Evolutionary conservation across 495 filamentous ascomycete genomes (phyloP).

Genomic region (Hyphodiscus hymeniophilus): DNA sequence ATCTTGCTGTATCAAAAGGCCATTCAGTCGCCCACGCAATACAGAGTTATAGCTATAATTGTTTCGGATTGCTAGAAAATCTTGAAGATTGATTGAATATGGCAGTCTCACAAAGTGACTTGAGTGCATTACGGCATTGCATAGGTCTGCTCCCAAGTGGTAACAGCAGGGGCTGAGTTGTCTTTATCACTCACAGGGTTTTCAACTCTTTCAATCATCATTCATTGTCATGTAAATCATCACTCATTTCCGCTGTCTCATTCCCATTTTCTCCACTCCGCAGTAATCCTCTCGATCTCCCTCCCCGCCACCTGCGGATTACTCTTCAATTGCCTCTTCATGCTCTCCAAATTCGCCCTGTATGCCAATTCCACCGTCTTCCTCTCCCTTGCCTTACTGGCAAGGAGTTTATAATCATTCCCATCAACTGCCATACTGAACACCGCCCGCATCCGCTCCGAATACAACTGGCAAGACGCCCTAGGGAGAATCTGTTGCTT

Average conservation of each 20-base stretch:
- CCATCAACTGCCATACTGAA: conserved; percentile 45
- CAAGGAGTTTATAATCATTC: conserved; percentile 42
- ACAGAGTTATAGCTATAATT: too few species aligned
- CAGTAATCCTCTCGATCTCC: conserved; percentile 9
- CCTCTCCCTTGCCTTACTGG: conserved; percentile 21
- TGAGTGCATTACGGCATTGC: too few species aligned
- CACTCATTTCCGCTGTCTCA: conserved; percentile 5
- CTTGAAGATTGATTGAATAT: too few species aligned
- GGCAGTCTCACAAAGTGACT: too few species aligned
- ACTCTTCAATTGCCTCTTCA: conserved; percentile 6
- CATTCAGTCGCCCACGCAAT: too few species aligned
- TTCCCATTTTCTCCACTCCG: conserved; percentile 14
- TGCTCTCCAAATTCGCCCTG: conserved; percentile 12
- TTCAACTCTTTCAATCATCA: not conserved
- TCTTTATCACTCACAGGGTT: too few species aligned
- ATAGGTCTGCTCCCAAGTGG: too few species aligned
- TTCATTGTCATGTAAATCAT: not conserved
- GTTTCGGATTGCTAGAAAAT: too few species aligned
- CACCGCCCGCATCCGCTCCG: conserved; percentile 46
- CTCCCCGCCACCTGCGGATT: not conserved
- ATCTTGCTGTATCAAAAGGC: too few species aligned
- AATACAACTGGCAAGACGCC: conserved; percentile 52
- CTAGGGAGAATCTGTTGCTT: conserved; percentile 1
- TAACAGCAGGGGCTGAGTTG: too few species aligned
- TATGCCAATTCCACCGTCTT: conserved; percentile 15